These are phyloP conservation scores for Exophiala oligosperma DNA, from an alignment of 2,329 filamentous ascomycete genomes.

Conservation along the genomic window DNA sequence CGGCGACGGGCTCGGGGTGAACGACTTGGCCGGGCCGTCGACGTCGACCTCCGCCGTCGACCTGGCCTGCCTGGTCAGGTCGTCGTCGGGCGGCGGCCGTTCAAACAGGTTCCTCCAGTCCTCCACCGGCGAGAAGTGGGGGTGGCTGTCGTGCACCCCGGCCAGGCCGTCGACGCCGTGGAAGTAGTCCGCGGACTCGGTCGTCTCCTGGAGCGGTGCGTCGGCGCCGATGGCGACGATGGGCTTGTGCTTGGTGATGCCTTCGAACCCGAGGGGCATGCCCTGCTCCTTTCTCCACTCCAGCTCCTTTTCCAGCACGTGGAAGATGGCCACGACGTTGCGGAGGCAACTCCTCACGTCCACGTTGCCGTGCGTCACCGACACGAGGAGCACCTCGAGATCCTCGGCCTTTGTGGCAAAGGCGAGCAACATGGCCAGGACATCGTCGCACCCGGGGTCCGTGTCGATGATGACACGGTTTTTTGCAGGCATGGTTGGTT, in stretches of 20 bases:
- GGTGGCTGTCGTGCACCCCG: conserved; percentile 68
- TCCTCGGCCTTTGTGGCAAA: conserved; percentile 80
- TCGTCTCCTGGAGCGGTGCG: conserved; percentile 79
- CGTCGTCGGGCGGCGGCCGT: conserved; percentile 39
- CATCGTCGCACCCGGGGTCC: conserved; percentile 92
- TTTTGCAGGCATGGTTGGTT: conserved; percentile 59
- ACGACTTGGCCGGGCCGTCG: conserved; percentile 53
- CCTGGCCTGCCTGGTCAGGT: conserved; percentile 50
- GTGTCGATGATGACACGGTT: conserved; percentile 92
- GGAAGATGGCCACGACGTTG: conserved; percentile 87
- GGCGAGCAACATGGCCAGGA: conserved; percentile 83
- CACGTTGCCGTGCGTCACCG: conserved; percentile 92
- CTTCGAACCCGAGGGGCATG: conserved; percentile 68
- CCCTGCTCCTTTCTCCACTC: conserved; percentile 75
- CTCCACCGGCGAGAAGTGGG: conserved; percentile 71
- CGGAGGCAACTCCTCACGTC: conserved; percentile 83
- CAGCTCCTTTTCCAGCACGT: conserved; percentile 86
- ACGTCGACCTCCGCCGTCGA: conserved; percentile 25
- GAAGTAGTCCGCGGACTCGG: conserved; percentile 81
- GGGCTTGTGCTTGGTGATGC: conserved; percentile 71
- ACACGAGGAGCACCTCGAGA: conserved; percentile 80
- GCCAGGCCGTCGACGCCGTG: conserved; percentile 78
- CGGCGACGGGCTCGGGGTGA: conserved; percentile 71
- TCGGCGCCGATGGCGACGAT: conserved; percentile 84
- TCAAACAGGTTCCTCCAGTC: conserved; percentile 72